These are phyloP conservation scores for Zizania latifolia DNA, from an alignment of 176 grass and related monocot genomes.

Conservation along the genomic window DNA sequence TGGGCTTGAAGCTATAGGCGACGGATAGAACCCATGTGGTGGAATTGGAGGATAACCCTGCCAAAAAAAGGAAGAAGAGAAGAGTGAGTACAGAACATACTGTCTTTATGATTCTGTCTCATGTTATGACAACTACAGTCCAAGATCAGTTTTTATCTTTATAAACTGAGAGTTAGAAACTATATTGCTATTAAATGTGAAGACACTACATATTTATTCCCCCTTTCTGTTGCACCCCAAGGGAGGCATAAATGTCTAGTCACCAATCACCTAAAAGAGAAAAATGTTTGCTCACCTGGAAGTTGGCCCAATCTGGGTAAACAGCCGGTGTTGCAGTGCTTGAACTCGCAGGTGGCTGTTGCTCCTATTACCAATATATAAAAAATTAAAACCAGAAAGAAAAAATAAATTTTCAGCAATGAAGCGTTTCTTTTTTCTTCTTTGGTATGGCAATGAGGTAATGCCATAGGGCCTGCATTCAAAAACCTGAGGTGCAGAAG, in stretches of 20 bases:
- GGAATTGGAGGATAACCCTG: conserved; percentile 85
- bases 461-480: conserved; percentile 6
- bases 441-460: conserved; percentile 4
- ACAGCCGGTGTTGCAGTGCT: conserved; percentile 38
- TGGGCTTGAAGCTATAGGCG: conserved; percentile 63
- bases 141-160: neutral
- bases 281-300: conserved; percentile 55
- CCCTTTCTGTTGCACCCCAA: neutral
- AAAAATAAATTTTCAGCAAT: neutral
- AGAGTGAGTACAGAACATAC: conserved; percentile 11
- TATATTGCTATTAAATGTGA: neutral
- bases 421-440: neutral
- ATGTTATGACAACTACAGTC: neutral
- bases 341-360: conserved; percentile 51
- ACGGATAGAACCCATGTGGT: conserved; percentile 80
- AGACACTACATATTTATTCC: conserved; percentile 4
- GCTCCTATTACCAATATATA: conserved; percentile 64
- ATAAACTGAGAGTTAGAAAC: neutral
- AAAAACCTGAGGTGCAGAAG: conserved; percentile 60
- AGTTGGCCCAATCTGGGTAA: conserved; percentile 86
- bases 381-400: neutral
- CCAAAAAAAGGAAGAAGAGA: too few relatives aligned
- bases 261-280: conserved; percentile 4
- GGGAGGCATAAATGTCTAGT: neutral
- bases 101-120: neutral